These are phyloP conservation scores for Daldinia eschscholtzii DNA, from an alignment of 2,329 filamentous ascomycete genomes.

Conservation along the genomic window DNA sequence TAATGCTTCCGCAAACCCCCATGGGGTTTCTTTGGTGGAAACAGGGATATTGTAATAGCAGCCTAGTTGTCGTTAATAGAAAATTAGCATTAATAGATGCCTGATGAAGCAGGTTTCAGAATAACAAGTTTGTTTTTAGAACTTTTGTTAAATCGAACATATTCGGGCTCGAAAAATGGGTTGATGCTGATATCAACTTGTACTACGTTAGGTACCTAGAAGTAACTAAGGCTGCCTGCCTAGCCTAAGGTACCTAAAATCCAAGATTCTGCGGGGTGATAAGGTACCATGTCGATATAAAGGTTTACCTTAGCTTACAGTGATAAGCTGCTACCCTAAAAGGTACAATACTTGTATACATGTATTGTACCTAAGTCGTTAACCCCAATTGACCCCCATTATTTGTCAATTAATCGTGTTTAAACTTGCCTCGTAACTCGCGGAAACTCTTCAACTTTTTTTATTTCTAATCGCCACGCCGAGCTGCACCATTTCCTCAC, in stretches of 20 bases:
- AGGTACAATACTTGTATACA: neutral
- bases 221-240: too few species aligned
- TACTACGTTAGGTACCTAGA: neutral
- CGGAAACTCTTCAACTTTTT: slow-evolving; percentile 5
- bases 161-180: neutral
- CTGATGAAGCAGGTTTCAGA: neutral
- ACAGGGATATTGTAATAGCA: neutral
- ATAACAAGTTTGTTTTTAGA: neutral
- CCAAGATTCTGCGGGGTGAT: neutral
- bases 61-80: neutral
- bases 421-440: slow-evolving; percentile 2
- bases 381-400: slow-evolving; percentile 23
- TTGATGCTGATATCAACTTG: neutral
- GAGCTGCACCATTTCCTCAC: slow-evolving; percentile 22
- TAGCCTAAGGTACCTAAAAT: neutral
- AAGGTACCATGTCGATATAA: neutral
- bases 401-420: slow-evolving; percentile 35
- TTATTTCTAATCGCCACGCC: slow-evolving; percentile 17
- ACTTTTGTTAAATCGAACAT: neutral
- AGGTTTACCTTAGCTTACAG: neutral
- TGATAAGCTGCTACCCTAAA: too few species aligned
- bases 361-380: too few species aligned
- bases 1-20: neutral
- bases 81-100: neutral
- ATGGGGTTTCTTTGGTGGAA: neutral